Conservation (phyloP, 306 rosid species). For the Cyclanthera cordifolia region DNA sequence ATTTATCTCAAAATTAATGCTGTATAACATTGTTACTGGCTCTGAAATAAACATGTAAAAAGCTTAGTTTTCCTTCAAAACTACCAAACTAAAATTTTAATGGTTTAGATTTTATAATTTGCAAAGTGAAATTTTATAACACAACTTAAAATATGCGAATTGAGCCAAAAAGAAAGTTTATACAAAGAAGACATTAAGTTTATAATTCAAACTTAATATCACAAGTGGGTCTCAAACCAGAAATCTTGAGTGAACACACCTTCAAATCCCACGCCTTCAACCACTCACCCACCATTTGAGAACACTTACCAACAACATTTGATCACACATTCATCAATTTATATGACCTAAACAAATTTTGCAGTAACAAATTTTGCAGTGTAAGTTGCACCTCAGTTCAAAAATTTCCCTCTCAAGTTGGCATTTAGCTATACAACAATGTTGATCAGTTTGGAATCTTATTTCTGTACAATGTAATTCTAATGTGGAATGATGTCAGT, state of each 20-base stretch:
- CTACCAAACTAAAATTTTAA: too few species aligned
- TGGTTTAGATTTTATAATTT: too few species aligned
- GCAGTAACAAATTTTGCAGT: too few species aligned
- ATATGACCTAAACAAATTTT: slow-evolving; percentile 1
- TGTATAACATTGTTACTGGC: too few species aligned
- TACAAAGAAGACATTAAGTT: neutral
- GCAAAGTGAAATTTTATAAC: too few species aligned
- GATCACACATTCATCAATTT: slow-evolving; percentile 10
- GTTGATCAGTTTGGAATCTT: slow-evolving; percentile 18
- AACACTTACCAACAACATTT: slow-evolving; percentile 4
- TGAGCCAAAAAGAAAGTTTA: neutral
- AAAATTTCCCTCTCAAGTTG: slow-evolving; percentile 10
- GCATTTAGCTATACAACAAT: slow-evolving; percentile 33
- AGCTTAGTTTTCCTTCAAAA: too few species aligned
- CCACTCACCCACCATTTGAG: too few species aligned
- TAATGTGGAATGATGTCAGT: slow-evolving; percentile 1
- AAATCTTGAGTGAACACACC: too few species aligned
- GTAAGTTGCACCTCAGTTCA: neutral
- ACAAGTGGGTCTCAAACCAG: neutral
- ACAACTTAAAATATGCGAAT: neutral
- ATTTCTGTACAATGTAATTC: slow-evolving; percentile 10
- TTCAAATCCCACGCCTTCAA: too few species aligned
- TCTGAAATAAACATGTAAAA: too few species aligned
- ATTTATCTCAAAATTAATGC: too few species aligned
- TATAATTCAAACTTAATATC: neutral